phyloP scores from a whole-genome alignment of 139 green algal genomes.

The Zygnema circumcarinatum region DNA sequence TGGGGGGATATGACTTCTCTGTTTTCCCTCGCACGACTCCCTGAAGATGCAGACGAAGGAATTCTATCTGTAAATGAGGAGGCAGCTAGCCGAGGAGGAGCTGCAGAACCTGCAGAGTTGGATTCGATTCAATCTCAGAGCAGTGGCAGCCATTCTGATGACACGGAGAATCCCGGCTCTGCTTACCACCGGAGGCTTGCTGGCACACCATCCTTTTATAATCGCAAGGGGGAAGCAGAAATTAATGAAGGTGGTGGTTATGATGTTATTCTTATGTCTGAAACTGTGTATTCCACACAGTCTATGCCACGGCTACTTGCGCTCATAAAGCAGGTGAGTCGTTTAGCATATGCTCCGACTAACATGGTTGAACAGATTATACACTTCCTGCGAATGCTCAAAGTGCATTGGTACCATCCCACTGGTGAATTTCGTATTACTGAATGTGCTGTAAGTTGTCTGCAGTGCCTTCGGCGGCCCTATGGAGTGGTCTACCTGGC shows the following conservation, averaged over 20 bases:
- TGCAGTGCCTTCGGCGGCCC: constrained; percentile 30
- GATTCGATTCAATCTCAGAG: not conserved
- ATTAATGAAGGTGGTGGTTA: constrained; percentile 21
- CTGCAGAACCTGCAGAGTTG: not conserved
- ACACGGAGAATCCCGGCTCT: not conserved
- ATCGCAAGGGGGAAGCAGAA: not conserved
- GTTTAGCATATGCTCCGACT: too few relatives aligned
- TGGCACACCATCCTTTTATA: constrained; percentile 33
- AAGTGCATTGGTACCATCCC: too few relatives aligned
- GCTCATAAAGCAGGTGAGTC: constrained; percentile 50
- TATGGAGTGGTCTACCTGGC: constrained; percentile 80
- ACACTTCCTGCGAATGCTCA: too few relatives aligned
- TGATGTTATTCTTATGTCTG: constrained; percentile 57
- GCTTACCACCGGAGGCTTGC: constrained; percentile 15
- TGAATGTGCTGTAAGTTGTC: too few relatives aligned
- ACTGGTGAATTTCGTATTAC: too few relatives aligned
- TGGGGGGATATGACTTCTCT: constrained; percentile 41
- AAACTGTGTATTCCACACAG: constrained; percentile 50
- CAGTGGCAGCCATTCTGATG: not conserved
- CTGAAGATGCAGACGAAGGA: not conserved
- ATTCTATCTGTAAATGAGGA: not conserved
- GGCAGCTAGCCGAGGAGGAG: not conserved
- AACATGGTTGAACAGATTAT: too few relatives aligned
- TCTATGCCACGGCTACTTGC: constrained; percentile 29
- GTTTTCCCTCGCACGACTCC: not conserved